Conservation (phyloP, 805 yeast genomes). For the Ogataea sp. region DNA sequence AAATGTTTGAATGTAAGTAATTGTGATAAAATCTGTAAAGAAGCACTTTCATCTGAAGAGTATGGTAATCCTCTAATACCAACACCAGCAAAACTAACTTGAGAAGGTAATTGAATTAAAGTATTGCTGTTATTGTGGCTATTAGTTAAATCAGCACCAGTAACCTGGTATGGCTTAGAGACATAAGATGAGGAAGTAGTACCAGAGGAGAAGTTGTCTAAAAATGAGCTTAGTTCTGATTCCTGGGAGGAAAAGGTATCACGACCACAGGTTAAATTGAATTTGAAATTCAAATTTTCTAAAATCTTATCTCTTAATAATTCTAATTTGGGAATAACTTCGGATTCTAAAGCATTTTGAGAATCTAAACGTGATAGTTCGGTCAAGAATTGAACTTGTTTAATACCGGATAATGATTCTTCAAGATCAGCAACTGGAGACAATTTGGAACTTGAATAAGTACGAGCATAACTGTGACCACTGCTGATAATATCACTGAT, state of each 20-base stretch:
- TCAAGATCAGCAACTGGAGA: constrained; percentile 51
- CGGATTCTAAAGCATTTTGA: constrained; percentile 39
- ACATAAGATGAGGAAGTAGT: constrained; percentile 8
- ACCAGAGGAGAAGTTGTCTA: constrained; percentile 1
- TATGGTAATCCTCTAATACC: constrained; percentile 63
- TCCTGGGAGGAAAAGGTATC: constrained; percentile 30
- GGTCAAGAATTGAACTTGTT: constrained; percentile 64
- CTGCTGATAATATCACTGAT: constrained; percentile 73
- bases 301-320: constrained; percentile 40
- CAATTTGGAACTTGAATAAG: constrained; percentile 55
- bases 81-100: constrained; percentile 74
- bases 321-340: constrained; percentile 58
- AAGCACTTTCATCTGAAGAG: constrained; percentile 68
- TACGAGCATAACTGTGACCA: constrained; percentile 80
- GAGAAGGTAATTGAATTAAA: constrained; percentile 71
- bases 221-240: constrained; percentile 24
- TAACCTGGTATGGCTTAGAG: too few relatives aligned
- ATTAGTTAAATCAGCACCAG: too few relatives aligned
- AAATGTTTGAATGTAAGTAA: constrained; percentile 73
- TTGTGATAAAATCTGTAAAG: constrained; percentile 75
- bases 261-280: constrained; percentile 54
- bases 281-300: constrained; percentile 35
- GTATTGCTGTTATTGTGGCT: constrained; percentile 26
- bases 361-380: constrained; percentile 47
- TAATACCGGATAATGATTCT: constrained; percentile 66